Conservation (phyloP, 495 filamentous ascomycete species). For the Haplographium delicatum region DNA sequence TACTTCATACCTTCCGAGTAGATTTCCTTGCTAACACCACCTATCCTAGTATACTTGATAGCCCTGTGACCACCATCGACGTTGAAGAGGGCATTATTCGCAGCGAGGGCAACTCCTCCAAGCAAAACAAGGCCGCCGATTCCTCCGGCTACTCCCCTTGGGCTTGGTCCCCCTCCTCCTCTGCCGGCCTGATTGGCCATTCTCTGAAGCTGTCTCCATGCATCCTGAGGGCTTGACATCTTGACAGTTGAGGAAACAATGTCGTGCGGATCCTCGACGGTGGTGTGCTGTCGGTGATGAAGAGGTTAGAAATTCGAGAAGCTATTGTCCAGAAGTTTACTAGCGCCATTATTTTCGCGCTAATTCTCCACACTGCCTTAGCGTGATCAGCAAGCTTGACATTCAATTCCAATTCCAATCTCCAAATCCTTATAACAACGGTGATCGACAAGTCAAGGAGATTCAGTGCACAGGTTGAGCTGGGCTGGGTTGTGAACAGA, state of each 20-base stretch:
- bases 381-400: too few species aligned
- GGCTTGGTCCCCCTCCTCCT: constrained; percentile 20
- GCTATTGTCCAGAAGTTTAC: too few species aligned
- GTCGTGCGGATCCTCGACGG: not conserved
- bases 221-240: constrained; percentile 25
- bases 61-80: constrained; percentile 98
- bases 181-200: constrained; percentile 39
- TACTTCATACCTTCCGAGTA: constrained; percentile 76
- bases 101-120: constrained; percentile 56
- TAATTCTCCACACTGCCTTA: not conserved
- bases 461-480: not conserved
- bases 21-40: constrained; percentile 94
- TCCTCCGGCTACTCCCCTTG: constrained; percentile 25
- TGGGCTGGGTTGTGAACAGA: constrained; percentile 2
- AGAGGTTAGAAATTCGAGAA: too few species aligned
- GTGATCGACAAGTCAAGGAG: not conserved
- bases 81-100: constrained; percentile 93
- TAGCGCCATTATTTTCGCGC: too few species aligned
- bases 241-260: constrained; percentile 10
- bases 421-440: not conserved
- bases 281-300: too few species aligned
- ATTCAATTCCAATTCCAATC: too few species aligned
- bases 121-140: constrained; percentile 52
- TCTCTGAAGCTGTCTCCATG: constrained; percentile 26
- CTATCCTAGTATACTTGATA: constrained; percentile 94